These are phyloP conservation scores for Ceriops zippeliana DNA, from an alignment of 345 rosid genomes.

Conservation along the genomic window DNA sequence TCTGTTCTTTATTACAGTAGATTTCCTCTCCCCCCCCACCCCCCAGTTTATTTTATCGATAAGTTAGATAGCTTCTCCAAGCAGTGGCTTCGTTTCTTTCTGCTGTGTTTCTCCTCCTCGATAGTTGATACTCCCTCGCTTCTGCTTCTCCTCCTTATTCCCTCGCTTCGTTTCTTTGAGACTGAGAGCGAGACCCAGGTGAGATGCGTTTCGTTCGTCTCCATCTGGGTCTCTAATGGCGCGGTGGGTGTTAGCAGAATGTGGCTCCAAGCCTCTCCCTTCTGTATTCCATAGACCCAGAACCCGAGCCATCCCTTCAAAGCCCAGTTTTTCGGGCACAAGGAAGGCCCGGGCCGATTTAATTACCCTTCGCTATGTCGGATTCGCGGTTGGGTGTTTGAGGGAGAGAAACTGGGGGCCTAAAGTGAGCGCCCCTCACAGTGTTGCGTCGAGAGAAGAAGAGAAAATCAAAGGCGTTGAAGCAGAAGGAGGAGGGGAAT, in stretches of 20 bases:
- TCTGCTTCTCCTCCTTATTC: not conserved
- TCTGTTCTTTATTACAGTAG: too few species aligned
- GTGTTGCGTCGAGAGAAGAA: conserved; percentile 2
- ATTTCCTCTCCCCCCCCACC: too few species aligned
- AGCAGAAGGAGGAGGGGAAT: conserved; percentile 11
- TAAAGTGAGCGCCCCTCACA: conserved; percentile 18
- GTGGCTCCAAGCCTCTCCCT: conserved; percentile 74
- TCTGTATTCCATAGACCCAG: conserved; percentile 36
- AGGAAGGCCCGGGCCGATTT: conserved; percentile 1
- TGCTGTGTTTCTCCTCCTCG: too few species aligned
- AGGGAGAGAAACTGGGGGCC: conserved; percentile 15
- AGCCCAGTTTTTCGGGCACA: conserved; percentile 21
- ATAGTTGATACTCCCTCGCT: too few species aligned
- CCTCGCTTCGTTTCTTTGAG: not conserved
- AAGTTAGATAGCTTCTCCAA: too few species aligned
- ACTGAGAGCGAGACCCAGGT: not conserved
- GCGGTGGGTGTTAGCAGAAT: conserved; percentile 62
- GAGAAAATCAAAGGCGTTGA: not conserved
- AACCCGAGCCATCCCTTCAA: conserved; percentile 28
- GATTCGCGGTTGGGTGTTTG: conserved; percentile 8
- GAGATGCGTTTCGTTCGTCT: not conserved
- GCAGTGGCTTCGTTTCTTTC: too few species aligned
- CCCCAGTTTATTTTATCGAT: too few species aligned
- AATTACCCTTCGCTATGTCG: not conserved
- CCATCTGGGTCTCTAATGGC: conserved; percentile 52